Base-by-base conservation (phyloP, 1,284 basidiomycete genomes). In the Cryptococcus sp. region DNA sequence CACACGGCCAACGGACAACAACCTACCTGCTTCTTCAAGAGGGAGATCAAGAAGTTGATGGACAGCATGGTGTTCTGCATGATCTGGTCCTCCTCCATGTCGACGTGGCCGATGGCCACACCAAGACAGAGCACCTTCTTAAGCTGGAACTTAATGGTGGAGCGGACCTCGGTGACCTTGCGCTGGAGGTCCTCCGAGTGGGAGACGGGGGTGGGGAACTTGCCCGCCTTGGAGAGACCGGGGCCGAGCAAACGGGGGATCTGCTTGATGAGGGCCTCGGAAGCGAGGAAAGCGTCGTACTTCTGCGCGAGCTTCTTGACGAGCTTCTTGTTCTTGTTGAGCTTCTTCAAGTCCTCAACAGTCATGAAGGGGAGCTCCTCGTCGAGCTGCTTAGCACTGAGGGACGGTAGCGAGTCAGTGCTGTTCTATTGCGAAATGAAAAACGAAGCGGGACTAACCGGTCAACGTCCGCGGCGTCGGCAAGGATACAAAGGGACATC, bases 231-330 rank as follows among this genome's bases (percentile, higher is more conserved):
- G 76, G 96, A 98, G 60, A 98, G 88, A 91, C 96, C 96, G 74
- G 96, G 95, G 64, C 95, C 95, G 66, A 98, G 87, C 59, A 98
- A 86, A 95, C 96, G 66, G 70, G 95, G 96, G 64, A 99, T 98
- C 82, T 98, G 95, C 85, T 97, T 98, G 85, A 99, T 98, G 69
- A 99, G 85, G 63, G 91, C 83, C 80, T 99, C 96, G 64, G 96
- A 98, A 50, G 96, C 87, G 66, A 99, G 82, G 87, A 99, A 99
- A 66, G 95, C 93, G 74, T 99, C 95, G 82, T 98, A 95, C 81
- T 98, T 98, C 84, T 98, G 97, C 66, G 95, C 95, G 70, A 98
- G 90, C 84, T 95, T 98, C 86, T 99, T 99, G 77, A 99, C 95
- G 66, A 99, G 91, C 84, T 99, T 99, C 85, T 98, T 98, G 87